These are phyloP conservation scores for Niebla homalea DNA, from an alignment of 495 filamentous ascomycete genomes.

Conservation along the genomic window DNA sequence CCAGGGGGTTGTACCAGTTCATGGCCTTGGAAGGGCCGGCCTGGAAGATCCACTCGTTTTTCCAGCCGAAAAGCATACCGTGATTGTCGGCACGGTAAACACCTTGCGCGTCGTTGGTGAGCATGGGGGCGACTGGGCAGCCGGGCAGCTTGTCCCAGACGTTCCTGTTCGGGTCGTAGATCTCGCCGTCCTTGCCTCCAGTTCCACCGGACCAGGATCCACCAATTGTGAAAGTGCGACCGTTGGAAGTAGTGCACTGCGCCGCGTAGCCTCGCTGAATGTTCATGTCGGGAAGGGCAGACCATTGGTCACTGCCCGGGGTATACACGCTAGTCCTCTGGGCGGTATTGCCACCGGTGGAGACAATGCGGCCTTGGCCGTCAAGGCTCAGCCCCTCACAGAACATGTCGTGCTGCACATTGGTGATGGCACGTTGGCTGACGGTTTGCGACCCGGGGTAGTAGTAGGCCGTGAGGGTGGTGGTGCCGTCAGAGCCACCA, in stretches of 20 bases:
- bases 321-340: slow-evolving; percentile 33
- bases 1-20: slow-evolving; percentile 42
- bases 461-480: slow-evolving; percentile 33
- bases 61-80: slow-evolving; percentile 47
- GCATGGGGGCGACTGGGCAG: slow-evolving; percentile 29
- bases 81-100: slow-evolving; percentile 41
- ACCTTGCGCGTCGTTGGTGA: slow-evolving; percentile 33
- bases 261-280: slow-evolving; percentile 45
- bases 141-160: slow-evolving; percentile 27
- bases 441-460: slow-evolving; percentile 21
- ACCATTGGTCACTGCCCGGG: slow-evolving; percentile 5
- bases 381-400: slow-evolving; percentile 44
- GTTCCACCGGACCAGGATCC: slow-evolving; percentile 39
- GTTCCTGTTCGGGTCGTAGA: slow-evolving; percentile 31
- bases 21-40: slow-evolving; percentile 40
- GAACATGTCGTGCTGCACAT: slow-evolving; percentile 47
- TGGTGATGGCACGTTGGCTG: slow-evolving; percentile 23
- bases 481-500: slow-evolving; percentile 21
- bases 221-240: slow-evolving; percentile 44
- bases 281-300: slow-evolving; percentile 22
- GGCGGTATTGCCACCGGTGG: slow-evolving; percentile 37
- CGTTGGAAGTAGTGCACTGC: slow-evolving; percentile 36
- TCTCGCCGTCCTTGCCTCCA: slow-evolving; percentile 43
- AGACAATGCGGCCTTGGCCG: slow-evolving; percentile 34
- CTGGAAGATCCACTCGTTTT: slow-evolving; percentile 39